phyloP scores from a whole-genome alignment of 2,329 filamentous ascomycete genomes.

The Microcyclospora tardicrescens region DNA sequence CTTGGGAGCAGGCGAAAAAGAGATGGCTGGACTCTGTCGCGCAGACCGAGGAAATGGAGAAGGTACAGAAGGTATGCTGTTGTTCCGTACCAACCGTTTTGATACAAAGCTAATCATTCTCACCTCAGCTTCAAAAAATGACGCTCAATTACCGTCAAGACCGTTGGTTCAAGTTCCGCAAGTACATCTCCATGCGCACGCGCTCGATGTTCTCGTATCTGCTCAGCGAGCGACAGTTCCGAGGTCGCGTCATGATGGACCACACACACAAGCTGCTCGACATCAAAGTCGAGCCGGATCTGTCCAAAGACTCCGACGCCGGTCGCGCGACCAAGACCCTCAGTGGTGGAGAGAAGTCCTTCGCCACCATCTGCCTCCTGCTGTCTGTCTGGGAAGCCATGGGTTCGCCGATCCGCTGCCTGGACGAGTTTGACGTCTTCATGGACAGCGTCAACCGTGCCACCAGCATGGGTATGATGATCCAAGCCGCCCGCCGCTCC shows the following conservation, averaged over 20 bases:
- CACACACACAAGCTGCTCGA: constrained; percentile 63
- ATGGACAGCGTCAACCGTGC: constrained; percentile 96
- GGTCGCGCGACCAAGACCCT: constrained; percentile 82
- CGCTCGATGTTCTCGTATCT: constrained; percentile 79
- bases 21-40: constrained; percentile 12
- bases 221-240: constrained; percentile 77
- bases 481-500: constrained; percentile 69
- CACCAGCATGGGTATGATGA: constrained; percentile 87
- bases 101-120: background rate
- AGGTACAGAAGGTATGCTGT: constrained; percentile 26
- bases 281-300: constrained; percentile 57
- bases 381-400: constrained; percentile 96
- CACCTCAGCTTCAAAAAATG: constrained; percentile 35
- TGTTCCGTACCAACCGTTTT: background rate
- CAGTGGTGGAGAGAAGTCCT: constrained; percentile 94
- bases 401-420: constrained; percentile 83
- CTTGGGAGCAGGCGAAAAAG: constrained; percentile 18
- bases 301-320: constrained; percentile 52
- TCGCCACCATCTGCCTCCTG: constrained; percentile 88
- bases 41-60: constrained; percentile 12
- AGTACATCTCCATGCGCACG: constrained; percentile 72
- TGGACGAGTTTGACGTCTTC: constrained; percentile 98
- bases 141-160: constrained; percentile 56
- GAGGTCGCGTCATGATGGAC: constrained; percentile 66
- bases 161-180: constrained; percentile 71